Percentiles rank a stretch among this genome's conserved stretches.
Evolutionary conservation across 805 yeast genomes (phyloP).

Genomic region (Lipomyces chichibuensis): DNA sequence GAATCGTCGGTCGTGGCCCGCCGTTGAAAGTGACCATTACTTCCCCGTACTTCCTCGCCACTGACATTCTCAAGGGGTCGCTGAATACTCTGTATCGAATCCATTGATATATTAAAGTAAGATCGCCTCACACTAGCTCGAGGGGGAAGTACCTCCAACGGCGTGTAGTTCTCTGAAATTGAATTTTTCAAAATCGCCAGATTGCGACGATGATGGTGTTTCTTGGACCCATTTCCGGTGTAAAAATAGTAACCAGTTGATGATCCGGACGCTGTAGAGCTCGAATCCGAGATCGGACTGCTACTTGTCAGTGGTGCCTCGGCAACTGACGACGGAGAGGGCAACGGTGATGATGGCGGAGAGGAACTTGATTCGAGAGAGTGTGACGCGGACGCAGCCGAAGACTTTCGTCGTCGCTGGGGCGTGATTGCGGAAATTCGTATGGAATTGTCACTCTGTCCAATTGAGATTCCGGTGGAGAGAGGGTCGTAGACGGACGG

Average conservation of each 20-base stretch:
- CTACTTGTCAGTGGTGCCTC: slow-evolving; percentile 11
- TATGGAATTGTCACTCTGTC: neutral
- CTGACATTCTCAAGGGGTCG: neutral
- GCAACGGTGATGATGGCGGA: slow-evolving; percentile 11
- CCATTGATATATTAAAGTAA: neutral
- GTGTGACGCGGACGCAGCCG: neutral
- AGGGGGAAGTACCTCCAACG: slow-evolving; percentile 2
- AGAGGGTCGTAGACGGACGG: neutral
- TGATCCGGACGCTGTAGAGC: slow-evolving; percentile 5
- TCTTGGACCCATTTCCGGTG: neutral
- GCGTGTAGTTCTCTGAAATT: slow-evolving; percentile 1
- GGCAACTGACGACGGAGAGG: neutral
- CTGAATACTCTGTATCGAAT: neutral
- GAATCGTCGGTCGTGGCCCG: neutral
- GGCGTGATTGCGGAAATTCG: neutral
- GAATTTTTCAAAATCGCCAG: neutral
- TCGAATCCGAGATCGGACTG: slow-evolving; percentile 7
- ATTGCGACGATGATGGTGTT: neutral
- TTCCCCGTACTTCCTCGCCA: neutral
- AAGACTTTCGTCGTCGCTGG: slow-evolving; percentile 5
- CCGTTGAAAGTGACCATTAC: neutral
- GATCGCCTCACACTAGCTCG: slow-evolving; percentile 5
- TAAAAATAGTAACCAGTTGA: slow-evolving; percentile 2
- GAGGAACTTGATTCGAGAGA: neutral
- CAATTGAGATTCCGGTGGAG: neutral